These are phyloP conservation scores for Penicillium sp. DNA, from an alignment of 2,329 filamentous ascomycete genomes.

Conservation along the genomic window DNA sequence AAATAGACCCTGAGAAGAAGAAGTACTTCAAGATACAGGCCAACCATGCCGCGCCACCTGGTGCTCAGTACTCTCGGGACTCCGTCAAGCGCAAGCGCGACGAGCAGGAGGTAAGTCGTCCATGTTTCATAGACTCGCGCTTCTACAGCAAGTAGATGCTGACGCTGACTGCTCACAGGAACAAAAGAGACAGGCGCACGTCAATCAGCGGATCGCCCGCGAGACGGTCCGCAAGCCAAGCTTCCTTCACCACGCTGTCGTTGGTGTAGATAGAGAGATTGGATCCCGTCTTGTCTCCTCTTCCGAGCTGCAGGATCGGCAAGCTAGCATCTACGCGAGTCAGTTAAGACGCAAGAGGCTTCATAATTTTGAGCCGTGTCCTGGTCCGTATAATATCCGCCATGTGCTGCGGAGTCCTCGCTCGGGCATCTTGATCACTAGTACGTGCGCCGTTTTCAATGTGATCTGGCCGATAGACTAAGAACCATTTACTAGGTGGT, in stretches of 20 bases:
- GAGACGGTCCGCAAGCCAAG: slow-evolving; percentile 41
- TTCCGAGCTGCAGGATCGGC: slow-evolving; percentile 30
- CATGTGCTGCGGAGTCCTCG: slow-evolving; percentile 40
- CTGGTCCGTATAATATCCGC: slow-evolving; percentile 33
- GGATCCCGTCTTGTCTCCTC: slow-evolving; percentile 27
- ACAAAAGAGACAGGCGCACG: slow-evolving; percentile 31
- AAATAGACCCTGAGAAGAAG: slow-evolving; percentile 55
- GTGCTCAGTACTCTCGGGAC: slow-evolving; percentile 60
- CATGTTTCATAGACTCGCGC: neutral
- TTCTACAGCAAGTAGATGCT: slow-evolving; percentile 13
- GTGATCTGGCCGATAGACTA: slow-evolving; percentile 18
- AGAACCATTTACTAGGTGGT: slow-evolving; percentile 29
- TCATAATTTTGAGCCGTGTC: slow-evolving; percentile 37
- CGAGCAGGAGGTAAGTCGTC: slow-evolving; percentile 44
- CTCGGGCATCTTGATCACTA: slow-evolving; percentile 42
- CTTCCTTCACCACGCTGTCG: slow-evolving; percentile 36
- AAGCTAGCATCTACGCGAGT: slow-evolving; percentile 38
- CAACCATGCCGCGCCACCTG: slow-evolving; percentile 54
- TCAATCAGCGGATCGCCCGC: slow-evolving; percentile 32
- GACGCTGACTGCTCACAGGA: slow-evolving; percentile 27
- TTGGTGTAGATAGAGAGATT: slow-evolving; percentile 36
- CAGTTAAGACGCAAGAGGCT: slow-evolving; percentile 38
- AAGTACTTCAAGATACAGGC: slow-evolving; percentile 71
- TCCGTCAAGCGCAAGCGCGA: slow-evolving; percentile 61
- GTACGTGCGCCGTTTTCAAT: slow-evolving; percentile 31